These are phyloP conservation scores for Domatiomyces globalis DNA, from an alignment of 2,329 filamentous ascomycete species.

Conservation along the genomic window DNA sequence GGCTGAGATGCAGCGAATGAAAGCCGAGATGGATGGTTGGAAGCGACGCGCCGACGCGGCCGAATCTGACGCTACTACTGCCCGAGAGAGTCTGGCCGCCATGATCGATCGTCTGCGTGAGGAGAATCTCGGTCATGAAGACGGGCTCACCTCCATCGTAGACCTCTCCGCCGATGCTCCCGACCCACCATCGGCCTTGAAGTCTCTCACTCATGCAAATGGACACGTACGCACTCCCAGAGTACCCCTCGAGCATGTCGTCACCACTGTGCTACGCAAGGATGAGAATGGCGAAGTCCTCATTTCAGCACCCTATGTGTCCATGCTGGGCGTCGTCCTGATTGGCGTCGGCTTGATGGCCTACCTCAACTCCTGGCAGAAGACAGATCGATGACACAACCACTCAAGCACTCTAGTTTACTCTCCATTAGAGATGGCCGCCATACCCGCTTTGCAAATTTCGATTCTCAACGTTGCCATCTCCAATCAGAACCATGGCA, in stretches of 20 bases:
- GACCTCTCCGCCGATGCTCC: slow-evolving; percentile 28
- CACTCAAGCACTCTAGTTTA: background rate
- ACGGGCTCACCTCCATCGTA: slow-evolving; percentile 26
- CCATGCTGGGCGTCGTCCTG: slow-evolving; percentile 68
- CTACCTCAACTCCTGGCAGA: slow-evolving; percentile 72
- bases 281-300: slow-evolving; percentile 29
- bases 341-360: slow-evolving; percentile 75
- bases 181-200: slow-evolving; percentile 17
- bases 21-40: slow-evolving; percentile 64
- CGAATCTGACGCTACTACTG: slow-evolving; percentile 59
- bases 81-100: slow-evolving; percentile 63
- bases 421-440: background rate
- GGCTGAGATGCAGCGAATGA: slow-evolving; percentile 66
- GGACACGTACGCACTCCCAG: slow-evolving; percentile 38
- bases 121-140: slow-evolving; percentile 41
- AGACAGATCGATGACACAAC: slow-evolving; percentile 32
- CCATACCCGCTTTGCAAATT: too few relatives aligned
- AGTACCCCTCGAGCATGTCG: slow-evolving; percentile 22
- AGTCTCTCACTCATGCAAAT: slow-evolving; percentile 19
- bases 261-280: slow-evolving; percentile 28
- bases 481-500: too few relatives aligned
- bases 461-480: too few relatives aligned
- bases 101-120: slow-evolving; percentile 73
- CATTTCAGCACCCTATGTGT: slow-evolving; percentile 57
- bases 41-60: slow-evolving; percentile 64